These are phyloP conservation scores for Musa itinerans DNA, from an alignment of 176 grass and related monocot genomes.

Conservation along the genomic window DNA sequence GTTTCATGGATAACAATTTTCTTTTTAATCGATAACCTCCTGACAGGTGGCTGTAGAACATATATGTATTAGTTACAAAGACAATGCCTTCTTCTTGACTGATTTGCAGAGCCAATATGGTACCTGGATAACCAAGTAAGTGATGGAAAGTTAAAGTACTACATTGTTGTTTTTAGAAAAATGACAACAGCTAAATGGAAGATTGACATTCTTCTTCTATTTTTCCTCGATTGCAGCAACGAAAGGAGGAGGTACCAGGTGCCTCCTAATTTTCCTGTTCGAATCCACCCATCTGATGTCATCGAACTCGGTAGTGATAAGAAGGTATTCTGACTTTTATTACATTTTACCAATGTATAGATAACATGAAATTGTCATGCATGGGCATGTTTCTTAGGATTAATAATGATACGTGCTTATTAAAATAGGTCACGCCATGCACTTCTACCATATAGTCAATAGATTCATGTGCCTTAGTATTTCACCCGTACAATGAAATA, in stretches of 20 bases:
- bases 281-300: slow-evolving; percentile 55
- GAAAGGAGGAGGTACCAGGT: slow-evolving; percentile 57
- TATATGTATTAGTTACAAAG: slow-evolving; percentile 71
- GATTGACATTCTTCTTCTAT: slow-evolving; percentile 13
- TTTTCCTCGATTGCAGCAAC: slow-evolving; percentile 37
- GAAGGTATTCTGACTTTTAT: slow-evolving; percentile 20
- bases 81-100: slow-evolving; percentile 77
- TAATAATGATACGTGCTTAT: too few species aligned
- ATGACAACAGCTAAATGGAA: neutral
- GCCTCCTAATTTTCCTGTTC: slow-evolving; percentile 74
- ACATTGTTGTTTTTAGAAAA: neutral
- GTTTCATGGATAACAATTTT: neutral
- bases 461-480: too few species aligned
- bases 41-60: slow-evolving; percentile 72
- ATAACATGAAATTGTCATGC: neutral
- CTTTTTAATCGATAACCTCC: neutral
- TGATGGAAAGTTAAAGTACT: slow-evolving; percentile 7
- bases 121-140: slow-evolving; percentile 88
- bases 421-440: too few species aligned
- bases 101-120: slow-evolving; percentile 71
- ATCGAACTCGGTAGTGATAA: slow-evolving; percentile 89
- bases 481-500: too few species aligned
- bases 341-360: neutral
- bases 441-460: too few species aligned
- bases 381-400: neutral